Evolutionary conservation across 805 yeast genomes (phyloP).

Genomic region (Starmerella asiatica): DNA sequence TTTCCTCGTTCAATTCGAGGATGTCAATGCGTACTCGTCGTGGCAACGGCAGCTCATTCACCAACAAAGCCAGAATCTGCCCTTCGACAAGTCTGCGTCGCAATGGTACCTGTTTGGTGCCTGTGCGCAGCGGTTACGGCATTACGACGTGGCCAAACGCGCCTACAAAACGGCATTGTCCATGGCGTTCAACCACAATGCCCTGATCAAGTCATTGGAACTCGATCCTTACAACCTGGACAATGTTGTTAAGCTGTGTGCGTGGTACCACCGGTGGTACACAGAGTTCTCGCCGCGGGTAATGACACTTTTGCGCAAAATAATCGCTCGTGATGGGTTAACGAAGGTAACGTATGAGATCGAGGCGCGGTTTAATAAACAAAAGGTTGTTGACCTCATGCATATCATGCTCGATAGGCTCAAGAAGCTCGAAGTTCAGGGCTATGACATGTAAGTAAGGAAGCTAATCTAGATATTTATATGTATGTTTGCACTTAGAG

Average conservation of each 20-base stretch:
- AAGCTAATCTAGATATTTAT: background rate
- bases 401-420: conserved; percentile 20
- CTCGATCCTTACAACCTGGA: conserved; percentile 42
- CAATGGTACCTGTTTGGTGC: conserved; percentile 91
- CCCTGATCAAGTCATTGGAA: conserved; percentile 59
- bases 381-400: conserved; percentile 24
- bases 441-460: conserved; percentile 21
- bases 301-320: conserved; percentile 40
- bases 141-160: conserved; percentile 65
- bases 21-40: conserved; percentile 58
- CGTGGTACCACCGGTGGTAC: conserved; percentile 99
- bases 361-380: conserved; percentile 26
- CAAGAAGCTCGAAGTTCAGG: conserved; percentile 19
- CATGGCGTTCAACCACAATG: conserved; percentile 66
- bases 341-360: conserved; percentile 45
- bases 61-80: conserved; percentile 74
- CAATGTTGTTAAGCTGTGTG: conserved; percentile 59
- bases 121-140: conserved; percentile 74
- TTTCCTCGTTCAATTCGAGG: conserved; percentile 57
- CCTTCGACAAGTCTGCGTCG: conserved; percentile 58
- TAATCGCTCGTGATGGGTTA: conserved; percentile 65
- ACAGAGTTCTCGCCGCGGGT: conserved; percentile 70
- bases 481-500: background rate
- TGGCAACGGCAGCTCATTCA: conserved; percentile 90
- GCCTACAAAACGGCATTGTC: conserved; percentile 66